phyloP scores from a whole-genome alignment of 106 monocot species.

The Alisma plantagoaquatica region DNA sequence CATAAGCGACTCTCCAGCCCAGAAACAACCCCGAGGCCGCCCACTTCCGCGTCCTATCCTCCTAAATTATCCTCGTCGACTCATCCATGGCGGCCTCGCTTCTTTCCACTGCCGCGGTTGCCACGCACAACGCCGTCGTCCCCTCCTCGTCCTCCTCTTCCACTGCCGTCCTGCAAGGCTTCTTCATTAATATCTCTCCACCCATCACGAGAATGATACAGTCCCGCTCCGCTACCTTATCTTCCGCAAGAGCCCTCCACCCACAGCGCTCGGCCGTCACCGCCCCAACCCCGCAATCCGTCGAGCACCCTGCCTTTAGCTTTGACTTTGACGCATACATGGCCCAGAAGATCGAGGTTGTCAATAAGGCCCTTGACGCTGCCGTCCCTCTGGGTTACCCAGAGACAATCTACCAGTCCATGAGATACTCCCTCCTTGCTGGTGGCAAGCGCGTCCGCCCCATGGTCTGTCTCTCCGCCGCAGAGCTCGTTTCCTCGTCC shows the following conservation, averaged over 20 bases:
- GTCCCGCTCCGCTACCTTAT: too few relatives aligned
- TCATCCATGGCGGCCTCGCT: not conserved
- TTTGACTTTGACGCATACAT: constrained; percentile 20
- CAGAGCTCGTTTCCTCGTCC: constrained; percentile 41
- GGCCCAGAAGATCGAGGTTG: constrained; percentile 8
- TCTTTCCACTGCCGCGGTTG: not conserved
- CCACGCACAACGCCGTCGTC: too few relatives aligned
- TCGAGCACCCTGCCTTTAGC: not conserved
- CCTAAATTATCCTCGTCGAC: not conserved
- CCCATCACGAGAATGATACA: too few relatives aligned
- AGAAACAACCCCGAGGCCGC: too few relatives aligned
- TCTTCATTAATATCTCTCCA: too few relatives aligned
- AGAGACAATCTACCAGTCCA: constrained; percentile 15
- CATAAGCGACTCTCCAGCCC: too few relatives aligned
- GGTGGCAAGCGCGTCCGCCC: constrained; percentile 21
- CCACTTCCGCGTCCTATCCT: not conserved
- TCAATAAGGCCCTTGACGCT: constrained; percentile 13
- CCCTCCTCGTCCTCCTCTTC: too few relatives aligned
- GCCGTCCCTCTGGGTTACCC: constrained; percentile 13
- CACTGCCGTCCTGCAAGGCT: too few relatives aligned
- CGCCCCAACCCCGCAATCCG: too few relatives aligned
- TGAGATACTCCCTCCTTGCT: constrained; percentile 15
- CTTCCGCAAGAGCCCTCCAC: too few relatives aligned
- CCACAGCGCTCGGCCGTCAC: too few relatives aligned
- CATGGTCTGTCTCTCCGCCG: constrained; percentile 12